phyloP scores from a whole-genome alignment of 106 monocot species.

The Dioscorea dumetorum region DNA sequence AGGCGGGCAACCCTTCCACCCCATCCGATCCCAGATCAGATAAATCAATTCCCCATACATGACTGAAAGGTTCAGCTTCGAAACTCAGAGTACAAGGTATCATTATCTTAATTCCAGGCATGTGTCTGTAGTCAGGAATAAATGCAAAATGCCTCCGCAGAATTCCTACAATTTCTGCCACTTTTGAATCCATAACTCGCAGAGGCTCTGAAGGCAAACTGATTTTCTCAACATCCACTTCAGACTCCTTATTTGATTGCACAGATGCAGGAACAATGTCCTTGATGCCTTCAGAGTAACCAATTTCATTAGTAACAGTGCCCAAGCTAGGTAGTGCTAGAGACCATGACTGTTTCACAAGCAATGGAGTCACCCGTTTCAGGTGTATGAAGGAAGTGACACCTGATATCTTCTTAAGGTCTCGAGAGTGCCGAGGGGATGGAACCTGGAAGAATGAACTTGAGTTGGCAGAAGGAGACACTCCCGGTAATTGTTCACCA shows the following conservation, averaged over 20 bases:
- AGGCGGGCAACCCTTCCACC: constrained; percentile 47
- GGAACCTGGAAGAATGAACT: constrained; percentile 53
- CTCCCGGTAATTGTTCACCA: constrained; percentile 45
- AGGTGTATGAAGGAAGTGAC: constrained; percentile 64
- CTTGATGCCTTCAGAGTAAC: constrained; percentile 20
- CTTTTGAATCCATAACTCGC: constrained; percentile 65
- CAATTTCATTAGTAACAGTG: constrained; percentile 17
- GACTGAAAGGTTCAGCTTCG: constrained; percentile 50
- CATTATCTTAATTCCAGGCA: constrained; percentile 63
- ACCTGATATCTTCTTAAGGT: constrained; percentile 33
- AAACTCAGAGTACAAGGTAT: constrained; percentile 76
- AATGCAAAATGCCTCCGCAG: constrained; percentile 59
- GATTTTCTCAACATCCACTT: constrained; percentile 18
- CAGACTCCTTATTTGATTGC: constrained; percentile 13
- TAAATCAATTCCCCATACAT: constrained; percentile 34
- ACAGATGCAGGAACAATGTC: constrained; percentile 16
- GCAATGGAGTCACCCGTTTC: constrained; percentile 43
- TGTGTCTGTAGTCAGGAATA: constrained; percentile 72
- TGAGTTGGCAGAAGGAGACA: constrained; percentile 49
- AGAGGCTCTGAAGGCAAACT: constrained; percentile 34
- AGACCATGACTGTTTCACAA: constrained; percentile 90
- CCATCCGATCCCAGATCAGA: constrained; percentile 24
- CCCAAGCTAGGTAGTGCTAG: constrained; percentile 43
- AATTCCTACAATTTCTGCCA: constrained; percentile 44
- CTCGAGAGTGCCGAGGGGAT: constrained; percentile 34